Base-by-base conservation (phyloP, 2,329 filamentous ascomycete genomes). In the Cladosporium sp. region DNA sequence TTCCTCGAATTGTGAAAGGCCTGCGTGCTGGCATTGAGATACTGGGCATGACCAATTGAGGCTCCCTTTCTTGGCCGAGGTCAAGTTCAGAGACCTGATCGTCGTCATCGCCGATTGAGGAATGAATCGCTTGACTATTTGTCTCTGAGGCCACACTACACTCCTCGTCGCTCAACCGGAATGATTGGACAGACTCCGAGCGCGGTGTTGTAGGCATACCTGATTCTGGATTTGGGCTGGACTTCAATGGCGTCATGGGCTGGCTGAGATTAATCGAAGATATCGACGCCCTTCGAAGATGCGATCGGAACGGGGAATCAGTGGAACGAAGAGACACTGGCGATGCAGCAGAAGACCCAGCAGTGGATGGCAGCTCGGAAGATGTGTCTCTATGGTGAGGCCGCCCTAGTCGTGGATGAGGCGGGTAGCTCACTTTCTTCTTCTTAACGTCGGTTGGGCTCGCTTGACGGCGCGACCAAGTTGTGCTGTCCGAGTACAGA, bases 31-130 rank as follows among this genome's bases (percentile, higher is more conserved):
- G 93, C 83, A 99, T 94, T 61, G 84, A 86, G 66, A 99, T 87
- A 68, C 91, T 96, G 4, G 94, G 94, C 94, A 99, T 99, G 60
- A 99, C 90, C n/a, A 99, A 81, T 72, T 97, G 92, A 22, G 88
- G 88, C 64, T 65, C 24, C 62, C 65, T 55, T 66, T 67, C 76
- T 72, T 74, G 73, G 25, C 69, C 66, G 3, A 71, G 55, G 49
- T 67, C 66, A 9, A 57, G 47, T 15, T 55, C 52, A 22, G 52
- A 55, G 10, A 57, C 55, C 35, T 66, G 65, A 8, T 70, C 69
- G 7, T 77, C 79, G 70, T 82, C 86, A 64, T 86, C 76, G 61
- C 80, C 75, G 66, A 78, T 73, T 19, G 80, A 84, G 15, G 73
- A 73, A n/a, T 66, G 75, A 15, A 84, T 70, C 3, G 77, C 80